Conservation (phyloP, 106 monocot species). For the Triglochin maritima region DNA sequence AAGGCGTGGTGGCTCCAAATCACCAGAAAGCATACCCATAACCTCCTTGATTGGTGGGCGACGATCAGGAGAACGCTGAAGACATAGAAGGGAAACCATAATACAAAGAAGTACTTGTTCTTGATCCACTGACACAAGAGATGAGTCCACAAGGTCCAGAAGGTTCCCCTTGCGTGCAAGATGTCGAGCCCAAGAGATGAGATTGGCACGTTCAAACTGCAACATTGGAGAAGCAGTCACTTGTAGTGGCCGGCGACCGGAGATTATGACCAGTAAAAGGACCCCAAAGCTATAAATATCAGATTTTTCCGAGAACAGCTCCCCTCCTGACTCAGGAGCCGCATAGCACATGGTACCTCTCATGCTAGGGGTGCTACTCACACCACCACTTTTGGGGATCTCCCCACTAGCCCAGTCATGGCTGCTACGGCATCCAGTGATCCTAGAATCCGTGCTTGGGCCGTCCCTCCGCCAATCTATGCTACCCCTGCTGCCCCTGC, state of each 20-base stretch:
- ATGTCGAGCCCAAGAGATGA: slow-evolving; percentile 85
- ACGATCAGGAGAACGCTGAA: slow-evolving; percentile 57
- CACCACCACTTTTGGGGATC: slow-evolving; percentile 56
- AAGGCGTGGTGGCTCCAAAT: slow-evolving; percentile 54
- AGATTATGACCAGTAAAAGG: slow-evolving; percentile 70
- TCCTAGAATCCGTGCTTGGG: slow-evolving; percentile 10
- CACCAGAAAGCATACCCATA: slow-evolving; percentile 66
- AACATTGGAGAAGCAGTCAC: slow-evolving; percentile 78
- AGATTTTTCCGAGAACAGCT: slow-evolving; percentile 72
- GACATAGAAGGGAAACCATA: slow-evolving; percentile 76
- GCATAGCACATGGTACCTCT: slow-evolving; percentile 91
- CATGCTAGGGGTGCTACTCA: slow-evolving; percentile 97
- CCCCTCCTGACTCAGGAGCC: slow-evolving; percentile 75
- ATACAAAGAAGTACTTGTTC: slow-evolving; percentile 83
- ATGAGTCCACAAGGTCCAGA: slow-evolving; percentile 65
- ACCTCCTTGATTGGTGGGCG: slow-evolving; percentile 66
- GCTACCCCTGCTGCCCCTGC: slow-evolving; percentile 20
- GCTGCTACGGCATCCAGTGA: slow-evolving; percentile 28
- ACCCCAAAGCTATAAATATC: slow-evolving; percentile 98
- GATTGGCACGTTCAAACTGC: slow-evolving; percentile 87
- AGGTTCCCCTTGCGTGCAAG: slow-evolving; percentile 56
- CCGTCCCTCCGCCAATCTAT: slow-evolving; percentile 37
- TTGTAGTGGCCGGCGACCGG: slow-evolving; percentile 83
- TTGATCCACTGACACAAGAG: slow-evolving; percentile 34
- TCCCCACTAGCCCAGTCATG: slow-evolving; percentile 48